Base-by-base conservation (phyloP, 1,284 basidiomycete species). In the Sanghuangporus baumii region DNA sequence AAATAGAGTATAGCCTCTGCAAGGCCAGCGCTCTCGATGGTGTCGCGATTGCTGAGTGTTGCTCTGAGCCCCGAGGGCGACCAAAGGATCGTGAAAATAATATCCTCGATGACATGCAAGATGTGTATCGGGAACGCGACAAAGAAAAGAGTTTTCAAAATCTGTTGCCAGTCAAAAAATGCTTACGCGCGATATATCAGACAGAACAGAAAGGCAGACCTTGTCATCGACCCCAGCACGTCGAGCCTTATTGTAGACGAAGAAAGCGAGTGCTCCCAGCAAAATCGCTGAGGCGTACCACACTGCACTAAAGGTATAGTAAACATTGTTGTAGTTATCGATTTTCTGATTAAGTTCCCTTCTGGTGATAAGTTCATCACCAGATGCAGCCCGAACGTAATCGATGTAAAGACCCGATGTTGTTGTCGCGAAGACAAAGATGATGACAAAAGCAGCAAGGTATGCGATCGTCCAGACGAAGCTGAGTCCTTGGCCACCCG, bases 271-370 rank as follows among this genome's bases (percentile, higher is more conserved):
- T 20, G n/a, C 26, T 14, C 41, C 46, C 6, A 59, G 16, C 16
- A 59, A 34, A 40, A 47, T 36, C 12, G 46, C 41, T 14, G 57
- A n/a, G 46, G 43, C 26, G 37, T 59, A 59, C 57, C 57, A 59
- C 18, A 59, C 36, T 8, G 57, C 46, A 50, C 37, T 36, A n/a
- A 59, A 59, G 2, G 57, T 50, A 48, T 59, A 59, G 16, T 6
- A 11, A 5, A 59, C 14, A n/a, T 48, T 38, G 9, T 47, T 26
- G 18, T 16, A 34, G 9, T 36, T 11, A 7, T 23, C 11, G 11
- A 43, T 23, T 46, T 48, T 59, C 16, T n/a, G 43, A 8, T 9
- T 8, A 18, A 59, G 2, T 7, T 37, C 52, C 36, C 26, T 6
- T 18, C 1, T 9, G 31, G 9, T 36, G 16, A 26, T 37, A 5